Conservation (phyloP, 371 early-diverging fungal species). For the Mucor mucedo region DNA sequence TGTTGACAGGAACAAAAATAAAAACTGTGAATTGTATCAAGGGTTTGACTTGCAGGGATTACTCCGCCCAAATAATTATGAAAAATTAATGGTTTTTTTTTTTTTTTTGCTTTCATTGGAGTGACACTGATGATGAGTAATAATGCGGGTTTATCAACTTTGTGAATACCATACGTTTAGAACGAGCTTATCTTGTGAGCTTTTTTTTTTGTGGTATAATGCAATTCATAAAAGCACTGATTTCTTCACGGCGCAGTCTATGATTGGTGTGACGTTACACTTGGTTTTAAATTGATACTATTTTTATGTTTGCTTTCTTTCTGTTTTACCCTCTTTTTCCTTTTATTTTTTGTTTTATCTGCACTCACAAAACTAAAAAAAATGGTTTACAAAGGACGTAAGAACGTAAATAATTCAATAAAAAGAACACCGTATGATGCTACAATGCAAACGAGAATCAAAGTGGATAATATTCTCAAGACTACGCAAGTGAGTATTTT, state of each 20-base stretch:
- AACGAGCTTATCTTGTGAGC: neutral
- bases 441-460: neutral
- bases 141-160: too few species aligned
- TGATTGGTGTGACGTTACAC: slow-evolving; percentile 2
- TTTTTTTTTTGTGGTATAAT: neutral
- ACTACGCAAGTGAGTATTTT: slow-evolving; percentile 1
- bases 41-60: too few species aligned
- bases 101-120: too few species aligned
- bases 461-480: neutral
- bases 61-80: too few species aligned
- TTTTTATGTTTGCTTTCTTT: neutral
- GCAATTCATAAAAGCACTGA: neutral
- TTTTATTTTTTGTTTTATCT: neutral
- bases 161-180: too few species aligned
- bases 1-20: neutral
- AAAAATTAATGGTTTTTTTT: too few species aligned
- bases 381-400: neutral
- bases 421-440: neutral
- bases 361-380: neutral
- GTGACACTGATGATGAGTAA: too few species aligned
- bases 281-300: neutral
- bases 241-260: neutral
- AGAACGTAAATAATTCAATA: neutral
- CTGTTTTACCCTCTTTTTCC: neutral
- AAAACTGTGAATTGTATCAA: too few species aligned